Base-by-base conservation (phyloP, 805 yeast genomes). In the Metschnikowia noctiluminum region DNA sequence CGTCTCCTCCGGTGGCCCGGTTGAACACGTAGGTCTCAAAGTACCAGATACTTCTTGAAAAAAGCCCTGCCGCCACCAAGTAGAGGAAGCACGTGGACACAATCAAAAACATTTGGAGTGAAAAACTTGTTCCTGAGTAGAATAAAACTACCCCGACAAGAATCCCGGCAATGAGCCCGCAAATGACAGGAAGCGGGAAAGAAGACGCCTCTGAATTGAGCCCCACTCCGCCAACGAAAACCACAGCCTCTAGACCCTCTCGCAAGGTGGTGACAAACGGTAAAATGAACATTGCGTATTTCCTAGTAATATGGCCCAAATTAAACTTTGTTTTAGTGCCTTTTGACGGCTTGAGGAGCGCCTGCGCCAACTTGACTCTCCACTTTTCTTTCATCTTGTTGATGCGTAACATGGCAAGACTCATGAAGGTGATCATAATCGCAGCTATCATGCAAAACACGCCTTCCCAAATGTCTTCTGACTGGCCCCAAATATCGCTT, bases 311-410 rank as follows among this genome's bases (percentile, higher is more conserved):
- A 62, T 76, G 77, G 28, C 83, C 78, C 39, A 85, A 36, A 54
- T 70, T 77, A 62, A 80, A 81, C 55, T n/a, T 16, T 26, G 79
- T 71, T 52, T 69, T 67, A 53, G 66, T 77, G 12, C 65, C 66
- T 38, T 34, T 31, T 7, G 46, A 45, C 12, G 42, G 14, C 56
- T 82, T 84, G 45, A 89, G 71, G 51, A 91, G 72, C 9, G 97
- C 92, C 63, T 73, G 79, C 28, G 97, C 97, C 64, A 92, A 87
- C 74, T 92, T 92, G 57, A 90, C 78, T 76, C 97, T 83, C 99
- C 99, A 92, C 74, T 92, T 92, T 58, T 82, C 92, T 73, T 89
- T 90, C 96, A 91, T 89, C 76, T 91, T 90, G 76, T 91, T 91
- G 68, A 92, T 79, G 71, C 98, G 82, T 63, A 92, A 79, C 96